Base-by-base conservation (phyloP, 2,329 filamentous ascomycete species). In the Aspergillus sp. region DNA sequence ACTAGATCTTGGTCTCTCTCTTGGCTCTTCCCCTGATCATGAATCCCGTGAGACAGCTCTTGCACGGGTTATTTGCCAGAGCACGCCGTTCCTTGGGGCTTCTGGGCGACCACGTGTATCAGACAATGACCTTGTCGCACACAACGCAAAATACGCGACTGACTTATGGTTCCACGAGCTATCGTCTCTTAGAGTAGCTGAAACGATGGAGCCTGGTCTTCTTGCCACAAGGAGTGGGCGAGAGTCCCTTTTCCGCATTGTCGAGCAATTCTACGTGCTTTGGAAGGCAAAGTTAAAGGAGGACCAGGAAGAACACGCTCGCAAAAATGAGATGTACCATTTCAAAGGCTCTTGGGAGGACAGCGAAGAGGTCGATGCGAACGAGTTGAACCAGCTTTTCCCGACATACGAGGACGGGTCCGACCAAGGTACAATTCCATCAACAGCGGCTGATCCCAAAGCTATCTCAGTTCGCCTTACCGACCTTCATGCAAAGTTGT, bases 371-470 rank as follows among this genome's bases (percentile, higher is more conserved):
- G 79, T 84, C 9, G 86, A 91, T 52, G 84, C 88, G 61, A 84
- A 89, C 55, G 90, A 95, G 62, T 88, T 96, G 63, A 82, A 87
- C 19, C 84, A 89, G 62, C 78, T 98, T 6, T 98, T 98, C 77
- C 93, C 93, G 1, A 85, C 84, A 5, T 96, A 86, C 62, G 86
- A 90, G 14, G 81, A 83, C 1, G 81, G 82, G 1, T 72, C 79
- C 2, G 74, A 77, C 2, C 70, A 77, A 47, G 72, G 73, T 51
- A 65, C 63, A 7, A 51, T 64, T 11, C 69, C 72, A 15, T 52
- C 62, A 7, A 57, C 52, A 56, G 60, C 64, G 45, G 66, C 77
- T 58, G 75, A 80, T 56, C 74, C 82, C 59, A 85, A 81, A 57
- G 80, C 79, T 43, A 78, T 86, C 56, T 85, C 89, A 6, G 73